phyloP scores from a whole-genome alignment of 2,329 filamentous ascomycete genomes.

The Aspergillus transmontanensis region DNA sequence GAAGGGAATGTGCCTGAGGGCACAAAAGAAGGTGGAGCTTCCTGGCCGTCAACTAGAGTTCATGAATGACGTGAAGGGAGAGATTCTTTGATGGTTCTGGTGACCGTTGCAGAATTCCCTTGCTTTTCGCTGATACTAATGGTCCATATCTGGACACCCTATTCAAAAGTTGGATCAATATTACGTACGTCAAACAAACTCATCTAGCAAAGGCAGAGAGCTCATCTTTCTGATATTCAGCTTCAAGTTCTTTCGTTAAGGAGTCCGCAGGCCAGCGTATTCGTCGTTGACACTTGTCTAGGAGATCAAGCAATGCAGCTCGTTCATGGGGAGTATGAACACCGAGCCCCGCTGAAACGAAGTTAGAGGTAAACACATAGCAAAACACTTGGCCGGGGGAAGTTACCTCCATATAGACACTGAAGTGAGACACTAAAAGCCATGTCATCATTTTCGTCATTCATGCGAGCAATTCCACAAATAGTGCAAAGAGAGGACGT shows the following conservation, averaged over 20 bases:
- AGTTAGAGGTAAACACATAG: not conserved
- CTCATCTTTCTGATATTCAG: slow-evolving; percentile 27
- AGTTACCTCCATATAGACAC: slow-evolving; percentile 31
- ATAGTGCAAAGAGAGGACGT: slow-evolving; percentile 27
- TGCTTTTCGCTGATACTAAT: not conserved
- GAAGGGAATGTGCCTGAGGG: not conserved
- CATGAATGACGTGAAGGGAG: not conserved
- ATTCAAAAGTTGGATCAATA: not conserved
- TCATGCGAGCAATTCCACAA: slow-evolving; percentile 29
- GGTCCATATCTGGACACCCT: not conserved
- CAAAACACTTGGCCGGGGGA: not conserved
- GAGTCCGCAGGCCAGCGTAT: slow-evolving; percentile 27
- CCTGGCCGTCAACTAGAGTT: not conserved
- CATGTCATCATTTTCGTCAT: slow-evolving; percentile 22
- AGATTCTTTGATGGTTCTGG: not conserved
- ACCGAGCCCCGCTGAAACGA: slow-evolving; percentile 25
- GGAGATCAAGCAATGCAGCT: slow-evolving; percentile 23
- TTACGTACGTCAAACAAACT: not conserved
- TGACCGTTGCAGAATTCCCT: not conserved
- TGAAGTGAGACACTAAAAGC: slow-evolving; percentile 27
- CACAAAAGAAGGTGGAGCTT: not conserved
- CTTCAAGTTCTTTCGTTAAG: slow-evolving; percentile 27
- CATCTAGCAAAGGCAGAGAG: slow-evolving; percentile 18
- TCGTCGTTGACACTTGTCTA: slow-evolving; percentile 24
- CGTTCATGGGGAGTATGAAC: slow-evolving; percentile 28